Evolutionary conservation across 441 rosid species (phyloP), one percentile per base, ranked within the genome.

Genomic region (Populus hybrid): DNA sequence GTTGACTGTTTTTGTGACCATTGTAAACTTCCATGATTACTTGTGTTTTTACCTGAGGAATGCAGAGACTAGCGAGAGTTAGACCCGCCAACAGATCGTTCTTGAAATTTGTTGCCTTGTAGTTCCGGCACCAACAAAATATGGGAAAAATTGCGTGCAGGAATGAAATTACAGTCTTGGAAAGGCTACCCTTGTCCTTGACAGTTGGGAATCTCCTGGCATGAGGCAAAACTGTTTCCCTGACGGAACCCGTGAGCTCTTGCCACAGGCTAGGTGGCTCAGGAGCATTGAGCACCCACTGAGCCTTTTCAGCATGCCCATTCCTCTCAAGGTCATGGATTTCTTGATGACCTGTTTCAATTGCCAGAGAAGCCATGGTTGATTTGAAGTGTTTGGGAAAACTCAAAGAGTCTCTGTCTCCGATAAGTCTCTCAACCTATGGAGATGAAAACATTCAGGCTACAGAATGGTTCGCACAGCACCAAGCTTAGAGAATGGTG

Each of bases 31-130:
- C 45, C n/a, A 24, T 14, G 11, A 3, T 23, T 33, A 50, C 45
- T 18, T 38, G n/a, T 24, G 6, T n/a, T 12, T 31, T 26, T 77
- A 92, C 99, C 90, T 93, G 99, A 9, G 99, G 99, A 83, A 93
- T 95, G 91, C 97, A 88, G 76, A 95, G 97, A 86, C 99, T 95
- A 45, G 99, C 98, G 7, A 95, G 97, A 74, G 99, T 95, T 38
- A 95, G 84, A 73, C 98, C 98, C 2, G 97, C 94, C 89, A 95
- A 61, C 61, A 95, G 81, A 75, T 95, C 99, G 23, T 79, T 89
- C 89, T 89, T 92, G 84, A 95, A 89, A 76, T 87, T 86, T 0
- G 87, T 68, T 18, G 80, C 76, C 33, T 88, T 88, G 78, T 93
- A 93, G 77, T 86, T 77, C 80, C 83, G 76, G 69, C 91, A 76